Conservation (phyloP, 805 yeast genomes). For the Candida awuae region DNA sequence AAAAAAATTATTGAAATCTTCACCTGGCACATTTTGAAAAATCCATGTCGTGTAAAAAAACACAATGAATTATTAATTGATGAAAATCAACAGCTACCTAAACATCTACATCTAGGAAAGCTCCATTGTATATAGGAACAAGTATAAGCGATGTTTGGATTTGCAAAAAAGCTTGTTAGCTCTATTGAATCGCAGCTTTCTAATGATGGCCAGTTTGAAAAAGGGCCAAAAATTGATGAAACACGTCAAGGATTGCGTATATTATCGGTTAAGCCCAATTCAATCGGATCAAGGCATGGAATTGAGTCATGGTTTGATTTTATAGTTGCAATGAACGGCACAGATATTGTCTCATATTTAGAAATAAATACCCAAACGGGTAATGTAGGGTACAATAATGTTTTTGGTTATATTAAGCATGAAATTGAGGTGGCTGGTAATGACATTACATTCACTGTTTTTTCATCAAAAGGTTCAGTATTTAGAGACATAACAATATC, state of each 20-base stretch:
- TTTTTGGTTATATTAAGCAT: constrained; percentile 21
- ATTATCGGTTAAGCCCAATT: constrained; percentile 37
- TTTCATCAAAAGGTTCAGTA: constrained; percentile 84
- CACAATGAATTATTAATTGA: too few relatives aligned
- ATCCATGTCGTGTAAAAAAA: too few relatives aligned
- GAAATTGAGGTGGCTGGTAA: constrained; percentile 23
- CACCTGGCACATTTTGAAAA: too few relatives aligned
- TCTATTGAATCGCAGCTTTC: constrained; percentile 36
- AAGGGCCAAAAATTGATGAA: constrained; percentile 5
- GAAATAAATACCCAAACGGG: constrained; percentile 14
- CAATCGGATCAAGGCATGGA: constrained; percentile 44
- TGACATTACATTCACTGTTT: constrained; percentile 49
- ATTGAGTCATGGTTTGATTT: constrained; percentile 85
- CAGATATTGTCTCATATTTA: constrained; percentile 25
- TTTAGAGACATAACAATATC: constrained; percentile 34
- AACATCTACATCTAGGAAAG: too few relatives aligned
- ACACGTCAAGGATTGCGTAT: constrained; percentile 48
- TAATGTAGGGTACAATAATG: constrained; percentile 15
- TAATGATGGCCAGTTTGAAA: constrained; percentile 18
- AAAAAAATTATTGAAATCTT: too few relatives aligned
- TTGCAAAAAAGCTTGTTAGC: constrained; percentile 56
- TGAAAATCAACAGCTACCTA: too few relatives aligned
- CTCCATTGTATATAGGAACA: too few relatives aligned
- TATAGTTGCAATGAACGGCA: constrained; percentile 72
- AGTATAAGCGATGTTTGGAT: constrained; percentile 53